Evolutionary conservation across 768 basidiomycete genomes (phyloP), one percentile per base, ranked within the genome.

Genomic region (Tephrocybe sp.): DNA sequence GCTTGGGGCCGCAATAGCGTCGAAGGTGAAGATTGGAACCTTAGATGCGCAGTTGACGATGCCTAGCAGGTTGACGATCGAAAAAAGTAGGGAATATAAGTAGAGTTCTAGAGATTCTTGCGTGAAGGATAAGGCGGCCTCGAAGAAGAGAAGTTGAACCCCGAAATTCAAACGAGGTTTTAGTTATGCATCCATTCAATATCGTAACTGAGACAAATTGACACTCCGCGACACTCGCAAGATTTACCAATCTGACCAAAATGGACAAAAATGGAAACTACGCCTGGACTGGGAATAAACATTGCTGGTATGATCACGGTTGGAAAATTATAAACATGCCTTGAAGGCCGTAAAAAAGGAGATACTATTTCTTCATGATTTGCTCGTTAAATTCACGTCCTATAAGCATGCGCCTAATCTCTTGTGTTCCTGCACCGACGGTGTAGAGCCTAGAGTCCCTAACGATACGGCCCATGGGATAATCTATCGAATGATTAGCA

Each of bases 361-460:
- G 16, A 39, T 33, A 39, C 34, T 53, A 70, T 50, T 56, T 45
- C 53, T 69, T n/a, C n/a, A n/a, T 68, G 49, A 75, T 70, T 62
- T 89, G 77, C 54, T 85, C 75, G 63, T 95, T 97, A 70, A 97
- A 94, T 64, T 92, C 94, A 54, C 94, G 76, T 30, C 94, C 94
- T 51, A 97, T 96, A 52, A 96, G 70, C 92, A 95, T 95, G 51
- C 94, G 78, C 57, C 94, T 73, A 48, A 97, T 94, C 73, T 96
- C 94, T 66, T 97, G 95, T 19, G 94, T 94, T 14, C 95, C 95
- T n/a, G 95, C 95, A 22, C 95, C 95, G 52, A 98, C 93, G 20
- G 90, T 85, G 65, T 97, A 98, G 38, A 98, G 69, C 57, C 92
- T 74, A 13, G 94, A 79, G 64, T 98, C 95, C 42, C 94, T 80